These are phyloP conservation scores for Pholiota microspora DNA, from an alignment of 768 basidiomycete genomes.

Conservation along the genomic window DNA sequence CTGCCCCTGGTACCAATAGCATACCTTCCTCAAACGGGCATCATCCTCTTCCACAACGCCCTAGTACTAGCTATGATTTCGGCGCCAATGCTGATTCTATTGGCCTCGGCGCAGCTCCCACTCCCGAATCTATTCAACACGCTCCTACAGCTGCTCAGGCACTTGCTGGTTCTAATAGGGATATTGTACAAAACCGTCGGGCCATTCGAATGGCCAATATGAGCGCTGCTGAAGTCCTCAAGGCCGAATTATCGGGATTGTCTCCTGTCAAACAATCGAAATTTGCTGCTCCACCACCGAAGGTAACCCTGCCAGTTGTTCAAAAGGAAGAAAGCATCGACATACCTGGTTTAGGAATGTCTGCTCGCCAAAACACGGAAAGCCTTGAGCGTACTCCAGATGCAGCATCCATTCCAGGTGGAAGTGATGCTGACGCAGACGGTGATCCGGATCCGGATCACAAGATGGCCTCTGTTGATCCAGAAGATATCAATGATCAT, in stretches of 20 bases:
- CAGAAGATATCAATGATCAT: constrained; percentile 17
- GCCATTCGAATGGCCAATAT: constrained; percentile 95
- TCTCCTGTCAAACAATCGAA: constrained; percentile 45
- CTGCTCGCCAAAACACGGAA: constrained; percentile 9
- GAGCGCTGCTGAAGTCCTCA: constrained; percentile 92
- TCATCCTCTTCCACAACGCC: constrained; percentile 64
- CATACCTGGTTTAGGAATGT: constrained; percentile 38
- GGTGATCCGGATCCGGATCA: constrained; percentile 29
- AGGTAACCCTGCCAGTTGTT: too few species aligned
- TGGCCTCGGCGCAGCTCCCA: constrained; percentile 65
- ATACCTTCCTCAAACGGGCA: constrained; percentile 28
- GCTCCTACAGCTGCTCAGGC: constrained; percentile 65
- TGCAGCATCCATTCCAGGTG: constrained; percentile 11
- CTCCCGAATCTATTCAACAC: constrained; percentile 55
- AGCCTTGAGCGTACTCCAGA: constrained; percentile 2
- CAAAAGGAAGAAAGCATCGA: constrained; percentile 26
- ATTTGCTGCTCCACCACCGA: constrained; percentile 25
- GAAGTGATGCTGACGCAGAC: constrained; percentile 28
- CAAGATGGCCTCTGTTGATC: constrained; percentile 19
- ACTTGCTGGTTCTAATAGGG: constrained; percentile 82
- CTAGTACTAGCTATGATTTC: constrained; percentile 65
- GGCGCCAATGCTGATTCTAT: constrained; percentile 77
- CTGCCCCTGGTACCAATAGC: constrained; percentile 32
- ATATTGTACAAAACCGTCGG: constrained; percentile 85
- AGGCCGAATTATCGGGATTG: constrained; percentile 77